A percentile compares a stretch with the other conserved stretches of the same genome.
Conservation (phyloP, 306 rosid species). For the Prunus persica region Prunus_persica_NCBIv2 NC_034011.1:4028501-4029000, state of each 20-base stretch:
- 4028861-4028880: slow-evolving; percentile 15
- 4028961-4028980: slow-evolving; percentile 32
- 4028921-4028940: slow-evolving; percentile 98
- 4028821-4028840: neutral
- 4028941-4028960: slow-evolving; percentile 97
- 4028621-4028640: slow-evolving; percentile 61
- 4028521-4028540: slow-evolving; percentile 3
- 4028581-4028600: neutral
- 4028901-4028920: slow-evolving; percentile 96
- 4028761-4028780: slow-evolving; percentile 9
- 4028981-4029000: slow-evolving; percentile 13
- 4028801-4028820: neutral
- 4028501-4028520: slow-evolving; percentile 70
- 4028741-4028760: slow-evolving; percentile 8
- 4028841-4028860: neutral
- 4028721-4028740: slow-evolving; percentile 9
- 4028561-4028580: neutral
- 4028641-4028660: slow-evolving; percentile 95
- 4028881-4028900: slow-evolving; percentile 79
- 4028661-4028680: slow-evolving; percentile 92
- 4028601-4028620: slow-evolving; percentile 18
- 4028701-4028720: slow-evolving; percentile 88
- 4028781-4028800: neutral
- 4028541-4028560: neutral
- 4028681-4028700: slow-evolving; percentile 83